Conservation (phyloP, 495 filamentous ascomycete species). For the Parathielavia hyrcaniae region DNA sequence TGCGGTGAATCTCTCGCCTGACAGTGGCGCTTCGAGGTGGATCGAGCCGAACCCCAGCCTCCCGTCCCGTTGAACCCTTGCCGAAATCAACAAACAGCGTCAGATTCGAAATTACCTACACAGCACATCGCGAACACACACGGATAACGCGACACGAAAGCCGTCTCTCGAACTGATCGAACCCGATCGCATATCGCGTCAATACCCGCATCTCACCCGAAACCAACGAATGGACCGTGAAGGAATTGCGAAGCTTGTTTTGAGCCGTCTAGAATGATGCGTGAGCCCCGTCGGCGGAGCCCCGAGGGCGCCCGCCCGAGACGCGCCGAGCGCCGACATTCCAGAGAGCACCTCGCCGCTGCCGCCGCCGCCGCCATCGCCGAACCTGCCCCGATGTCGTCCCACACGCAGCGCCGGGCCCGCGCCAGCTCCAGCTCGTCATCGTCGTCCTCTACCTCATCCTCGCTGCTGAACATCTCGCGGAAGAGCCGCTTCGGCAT, state of each 20-base stretch:
- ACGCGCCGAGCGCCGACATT: slow-evolving; percentile 43
- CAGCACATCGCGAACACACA: not conserved
- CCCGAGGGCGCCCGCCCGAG: slow-evolving; percentile 45
- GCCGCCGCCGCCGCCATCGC: slow-evolving; percentile 31
- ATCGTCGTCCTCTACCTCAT: slow-evolving; percentile 41
- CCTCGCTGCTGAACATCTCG: slow-evolving; percentile 44
- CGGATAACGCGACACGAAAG: slow-evolving; percentile 5
- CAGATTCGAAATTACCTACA: not conserved
- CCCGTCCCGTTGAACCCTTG: not conserved
- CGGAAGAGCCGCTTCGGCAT: slow-evolving; percentile 39
- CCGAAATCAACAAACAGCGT: slow-evolving; percentile 11
- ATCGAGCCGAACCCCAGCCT: slow-evolving; percentile 4
- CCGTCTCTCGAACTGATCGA: not conserved
- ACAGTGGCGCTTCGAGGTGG: not conserved
- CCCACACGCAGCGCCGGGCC: slow-evolving; percentile 26
- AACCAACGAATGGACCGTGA: slow-evolving; percentile 29
- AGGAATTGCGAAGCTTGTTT: slow-evolving; percentile 11
- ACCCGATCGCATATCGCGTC: slow-evolving; percentile 12
- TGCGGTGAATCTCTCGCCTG: not conserved
- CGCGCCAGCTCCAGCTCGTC: slow-evolving; percentile 37
- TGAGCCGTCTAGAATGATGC: slow-evolving; percentile 33
- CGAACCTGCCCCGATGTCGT: slow-evolving; percentile 40
- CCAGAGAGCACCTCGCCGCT: slow-evolving; percentile 42
- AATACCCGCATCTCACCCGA: slow-evolving; percentile 5
- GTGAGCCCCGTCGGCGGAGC: slow-evolving; percentile 45